Evolutionary conservation across 192 early-diverging fungal species (phyloP), one percentile per base, ranked within the genome.

Genomic region (Mycoemilia scoparia): DNA sequence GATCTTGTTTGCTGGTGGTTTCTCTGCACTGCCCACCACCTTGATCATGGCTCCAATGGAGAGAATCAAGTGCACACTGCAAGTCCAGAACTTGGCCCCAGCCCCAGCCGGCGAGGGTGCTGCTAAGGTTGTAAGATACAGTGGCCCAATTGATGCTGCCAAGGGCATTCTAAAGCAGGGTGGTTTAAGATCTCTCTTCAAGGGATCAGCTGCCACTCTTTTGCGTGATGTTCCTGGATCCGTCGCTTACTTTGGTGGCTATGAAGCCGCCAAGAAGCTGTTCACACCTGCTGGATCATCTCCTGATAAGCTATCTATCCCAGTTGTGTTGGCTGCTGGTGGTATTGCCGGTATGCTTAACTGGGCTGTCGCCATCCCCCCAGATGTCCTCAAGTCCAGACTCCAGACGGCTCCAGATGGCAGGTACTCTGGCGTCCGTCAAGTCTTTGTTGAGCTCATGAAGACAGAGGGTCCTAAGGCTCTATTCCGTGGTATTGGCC

Each of bases 261-360:
- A 95, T 56, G 93, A 98, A 57, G 36, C 84, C 21, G 60, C 89
- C 54, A 86, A 86, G 57, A 59, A 63, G 36, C 14, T 42, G 7
- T 62, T 86, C 32, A 79, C 73, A 25, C 71, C 66, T 39, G 60
- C 43, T 25, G 71, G 70, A 32, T 54, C 71, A 41, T 73, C 67
- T 35, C 71, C 82, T 41, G 66, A 76, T 49, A 68, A 84, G 15
- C 60, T 95, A 39, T 81, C 74, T 31, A 62, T 78, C 13, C 63
- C 73, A n/a, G 71, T 88, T 11, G 75, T 87, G 30, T 54, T 98
- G 28, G 83, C 88, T 39, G 83, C 93, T 29, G 93, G 93, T 57
- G 93, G 92, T 67, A 84, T 92, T 66, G 88, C 93, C 40, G 89
- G 89, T 60, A 85, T 97, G 51, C 82, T 84, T 43, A 98, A 89